Conservation (phyloP, 805 yeast species). For the Hanseniaspora hatyaiensis region DNA sequence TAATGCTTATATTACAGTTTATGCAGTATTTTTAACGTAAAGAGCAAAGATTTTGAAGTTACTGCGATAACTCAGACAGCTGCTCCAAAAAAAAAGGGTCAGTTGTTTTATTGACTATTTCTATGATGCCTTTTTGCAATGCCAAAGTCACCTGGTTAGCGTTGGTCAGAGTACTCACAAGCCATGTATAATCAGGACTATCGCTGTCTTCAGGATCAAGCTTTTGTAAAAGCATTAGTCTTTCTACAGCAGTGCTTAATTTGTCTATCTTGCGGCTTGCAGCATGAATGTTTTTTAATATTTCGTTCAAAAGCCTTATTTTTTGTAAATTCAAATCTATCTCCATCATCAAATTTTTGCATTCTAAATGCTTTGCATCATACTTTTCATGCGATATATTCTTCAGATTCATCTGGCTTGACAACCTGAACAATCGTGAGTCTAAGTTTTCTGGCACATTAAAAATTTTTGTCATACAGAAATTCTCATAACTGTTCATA, state of each 20-base stretch:
- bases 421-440: constrained; percentile 8
- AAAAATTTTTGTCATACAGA: constrained; percentile 13
- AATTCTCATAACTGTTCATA: constrained; percentile 10
- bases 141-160: background rate
- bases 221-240: background rate
- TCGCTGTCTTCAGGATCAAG: background rate
- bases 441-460: constrained; percentile 10
- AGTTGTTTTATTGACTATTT: background rate
- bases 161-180: constrained; percentile 1
- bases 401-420: constrained; percentile 5
- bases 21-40: background rate
- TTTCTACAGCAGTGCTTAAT: background rate
- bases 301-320: background rate
- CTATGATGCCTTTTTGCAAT: constrained; percentile 1
- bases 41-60: background rate
- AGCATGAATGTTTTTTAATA: background rate
- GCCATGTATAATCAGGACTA: constrained; percentile 6
- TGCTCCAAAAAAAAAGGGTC: constrained; percentile 12
- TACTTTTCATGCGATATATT: background rate
- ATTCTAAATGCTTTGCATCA: background rate
- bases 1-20: too few relatives aligned
- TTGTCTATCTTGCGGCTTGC: background rate
- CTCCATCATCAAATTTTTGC: background rate
- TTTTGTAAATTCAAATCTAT: background rate
- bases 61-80: background rate